Evolutionary conservation across 2,329 filamentous ascomycete genomes (phyloP).

Genomic region (Dothistroma septosporum): DNA sequence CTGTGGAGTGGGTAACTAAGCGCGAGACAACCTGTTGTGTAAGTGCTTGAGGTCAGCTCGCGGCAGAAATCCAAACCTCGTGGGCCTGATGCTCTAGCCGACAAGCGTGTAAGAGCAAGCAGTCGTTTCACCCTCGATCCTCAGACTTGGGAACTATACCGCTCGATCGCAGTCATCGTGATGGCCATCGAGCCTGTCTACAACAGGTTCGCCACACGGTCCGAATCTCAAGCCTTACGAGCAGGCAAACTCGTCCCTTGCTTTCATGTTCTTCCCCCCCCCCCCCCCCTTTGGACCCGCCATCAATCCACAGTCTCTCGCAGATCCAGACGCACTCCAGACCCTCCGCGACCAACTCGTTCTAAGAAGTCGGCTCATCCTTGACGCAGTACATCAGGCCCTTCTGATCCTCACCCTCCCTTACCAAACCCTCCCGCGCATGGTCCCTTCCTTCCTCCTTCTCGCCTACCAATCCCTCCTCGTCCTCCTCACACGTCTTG

Average conservation of each 20-base stretch:
- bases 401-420: constrained; percentile 29
- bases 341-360: constrained; percentile 8
- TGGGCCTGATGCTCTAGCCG: no score
- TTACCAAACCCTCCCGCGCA: constrained; percentile 25
- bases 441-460: constrained; percentile 19
- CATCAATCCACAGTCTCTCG: neutral
- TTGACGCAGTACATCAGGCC: constrained; percentile 36
- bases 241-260: neutral
- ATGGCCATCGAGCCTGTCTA: constrained; percentile 6
- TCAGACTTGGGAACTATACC: no score
- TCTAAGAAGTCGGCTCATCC: constrained; percentile 10
- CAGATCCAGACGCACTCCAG: neutral
- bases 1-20: neutral
- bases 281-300: no score
- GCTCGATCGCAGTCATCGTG: neutral
- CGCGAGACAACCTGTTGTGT: neutral
- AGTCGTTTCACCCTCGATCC: no score
- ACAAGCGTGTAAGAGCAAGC: no score
- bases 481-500: constrained; percentile 30
- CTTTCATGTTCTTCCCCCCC: neutral
- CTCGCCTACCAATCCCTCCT: constrained; percentile 33
- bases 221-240: constrained; percentile 2
- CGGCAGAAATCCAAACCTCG: no score
- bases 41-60: neutral
- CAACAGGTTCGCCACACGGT: constrained; percentile 3